phyloP scores from a whole-genome alignment of 1,284 basidiomycete species.

The Stygiomarasmius scandens region DNA sequence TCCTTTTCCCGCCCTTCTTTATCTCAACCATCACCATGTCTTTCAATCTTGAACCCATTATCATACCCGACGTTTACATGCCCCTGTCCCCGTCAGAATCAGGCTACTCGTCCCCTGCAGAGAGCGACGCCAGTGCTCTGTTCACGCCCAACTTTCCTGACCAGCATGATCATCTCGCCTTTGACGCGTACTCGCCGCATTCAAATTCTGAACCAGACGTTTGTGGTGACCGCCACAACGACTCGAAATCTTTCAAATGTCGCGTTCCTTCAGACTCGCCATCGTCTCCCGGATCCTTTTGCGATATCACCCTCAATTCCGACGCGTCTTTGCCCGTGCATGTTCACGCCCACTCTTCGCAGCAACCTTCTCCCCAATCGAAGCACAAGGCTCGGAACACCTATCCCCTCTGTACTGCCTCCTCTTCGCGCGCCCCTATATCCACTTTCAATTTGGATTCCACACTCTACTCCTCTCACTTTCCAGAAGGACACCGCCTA shows the following conservation, averaged over 20 bases:
- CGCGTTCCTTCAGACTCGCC: background rate
- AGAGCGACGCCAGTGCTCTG: constrained; percentile 38
- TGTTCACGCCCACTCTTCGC: constrained; percentile 1
- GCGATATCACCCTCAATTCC: background rate
- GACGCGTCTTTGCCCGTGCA: background rate
- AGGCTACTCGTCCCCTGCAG: constrained; percentile 37
- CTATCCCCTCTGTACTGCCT: constrained; percentile 10
- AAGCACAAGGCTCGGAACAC: constrained; percentile 15
- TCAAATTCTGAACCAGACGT: background rate
- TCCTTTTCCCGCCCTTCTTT: constrained; percentile 2
- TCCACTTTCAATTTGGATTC: constrained; percentile 32
- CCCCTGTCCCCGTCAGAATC: constrained; percentile 39
- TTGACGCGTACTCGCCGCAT: constrained; percentile 7
- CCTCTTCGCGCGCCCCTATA: constrained; percentile 13
- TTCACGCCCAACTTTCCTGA: constrained; percentile 26
- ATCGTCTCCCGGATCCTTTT: background rate
- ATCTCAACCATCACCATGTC: constrained; percentile 11
- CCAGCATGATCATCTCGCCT: constrained; percentile 17
- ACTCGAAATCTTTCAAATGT: background rate
- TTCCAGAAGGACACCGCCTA: constrained; percentile 65
- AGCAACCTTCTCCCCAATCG: background rate
- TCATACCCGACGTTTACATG: constrained; percentile 29
- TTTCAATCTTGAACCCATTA: constrained; percentile 22
- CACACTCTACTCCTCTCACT: constrained; percentile 55
- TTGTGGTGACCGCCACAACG: background rate